Evolutionary conservation across 257 asterid species (phyloP).

Genomic region (Scutellaria minor): DNA sequence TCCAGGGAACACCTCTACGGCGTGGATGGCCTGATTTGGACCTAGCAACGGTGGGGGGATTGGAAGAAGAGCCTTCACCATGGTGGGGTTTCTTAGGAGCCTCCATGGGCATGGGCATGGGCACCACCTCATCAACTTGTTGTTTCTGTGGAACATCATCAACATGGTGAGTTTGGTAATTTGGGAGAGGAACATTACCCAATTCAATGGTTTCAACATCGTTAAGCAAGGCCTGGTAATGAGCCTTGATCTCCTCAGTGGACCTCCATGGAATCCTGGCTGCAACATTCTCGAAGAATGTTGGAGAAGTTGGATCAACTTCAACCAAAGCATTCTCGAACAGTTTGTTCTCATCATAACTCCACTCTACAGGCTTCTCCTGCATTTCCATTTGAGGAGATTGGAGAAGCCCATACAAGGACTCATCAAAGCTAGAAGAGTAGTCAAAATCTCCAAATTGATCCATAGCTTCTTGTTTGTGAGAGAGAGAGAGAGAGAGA

Average conservation of each 20-base stretch:
- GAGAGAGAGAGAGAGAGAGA: no score
- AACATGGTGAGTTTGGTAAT: conserved; percentile 3
- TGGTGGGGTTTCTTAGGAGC: not conserved
- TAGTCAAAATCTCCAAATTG: conserved; percentile 32
- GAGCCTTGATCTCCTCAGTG: conserved; percentile 33
- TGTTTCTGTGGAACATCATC: not conserved
- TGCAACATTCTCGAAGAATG: conserved; percentile 36
- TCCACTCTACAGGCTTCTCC: conserved; percentile 30
- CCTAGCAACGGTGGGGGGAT: not conserved
- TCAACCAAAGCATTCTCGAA: conserved; percentile 43
- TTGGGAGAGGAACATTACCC: conserved; percentile 31
- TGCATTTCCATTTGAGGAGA: conserved; percentile 25
- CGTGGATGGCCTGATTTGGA: not conserved
- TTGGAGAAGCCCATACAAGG: not conserved
- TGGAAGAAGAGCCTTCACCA: conserved; percentile 3
- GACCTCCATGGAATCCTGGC: conserved; percentile 38
- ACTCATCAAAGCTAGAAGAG: conserved; percentile 9
- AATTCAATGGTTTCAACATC: conserved; percentile 44
- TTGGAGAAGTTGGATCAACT: conserved; percentile 9
- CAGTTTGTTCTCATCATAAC: conserved; percentile 34
- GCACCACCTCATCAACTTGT: not conserved
- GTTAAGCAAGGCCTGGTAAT: conserved; percentile 33
- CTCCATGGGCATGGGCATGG: no score
- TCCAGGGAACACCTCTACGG: conserved; percentile 48
- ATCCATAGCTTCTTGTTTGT: conserved; percentile 20